Evolutionary conservation across 1,284 basidiomycete genomes (phyloP).

Genomic region (Takashimella koratensis): DNA sequence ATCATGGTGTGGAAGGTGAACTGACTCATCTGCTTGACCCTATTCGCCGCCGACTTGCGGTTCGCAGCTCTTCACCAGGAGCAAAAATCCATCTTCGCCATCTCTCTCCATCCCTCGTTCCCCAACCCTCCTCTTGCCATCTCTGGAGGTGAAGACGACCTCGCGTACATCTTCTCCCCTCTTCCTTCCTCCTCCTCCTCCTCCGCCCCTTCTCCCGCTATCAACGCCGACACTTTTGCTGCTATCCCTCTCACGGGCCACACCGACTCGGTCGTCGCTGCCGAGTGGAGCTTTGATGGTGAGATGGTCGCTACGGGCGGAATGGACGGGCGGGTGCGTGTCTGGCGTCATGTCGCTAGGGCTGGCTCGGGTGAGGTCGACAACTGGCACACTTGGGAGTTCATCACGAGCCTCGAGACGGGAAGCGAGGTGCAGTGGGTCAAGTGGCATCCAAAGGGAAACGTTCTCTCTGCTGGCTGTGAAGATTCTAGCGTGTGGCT

Average conservation of each 20-base stretch:
- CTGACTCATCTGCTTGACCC: no score
- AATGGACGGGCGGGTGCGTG: conserved; percentile 90
- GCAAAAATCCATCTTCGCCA: conserved; percentile 70
- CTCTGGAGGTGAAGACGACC: conserved; percentile 93
- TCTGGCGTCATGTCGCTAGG: conserved; percentile 71
- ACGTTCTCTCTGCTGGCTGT: conserved; percentile 82
- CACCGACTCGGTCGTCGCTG: conserved; percentile 80
- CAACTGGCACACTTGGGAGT: conserved; percentile 75
- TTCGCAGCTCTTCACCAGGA: conserved; percentile 43
- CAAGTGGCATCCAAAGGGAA: conserved; percentile 93
- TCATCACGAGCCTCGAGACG: conserved; percentile 84
- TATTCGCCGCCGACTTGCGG: no score
- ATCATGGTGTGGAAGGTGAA: no score
- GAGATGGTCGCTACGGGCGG: conserved; percentile 91
- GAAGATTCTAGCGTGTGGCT: conserved; percentile 97
- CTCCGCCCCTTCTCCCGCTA: conserved; percentile 8
- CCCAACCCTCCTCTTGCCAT: conserved; percentile 79
- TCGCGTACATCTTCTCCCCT: conserved; percentile 76
- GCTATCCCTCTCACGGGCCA: conserved; percentile 85
- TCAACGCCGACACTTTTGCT: conserved; percentile 64
- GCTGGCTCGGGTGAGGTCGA: neutral
- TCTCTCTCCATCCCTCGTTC: conserved; percentile 66
- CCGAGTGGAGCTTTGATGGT: conserved; percentile 80
- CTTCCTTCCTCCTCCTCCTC: conserved; percentile 26
- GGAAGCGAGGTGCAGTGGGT: conserved; percentile 96